These are phyloP conservation scores for Stemphylium lycopersici DNA, from an alignment of 2,329 filamentous ascomycete genomes.

Conservation along the genomic window DNA sequence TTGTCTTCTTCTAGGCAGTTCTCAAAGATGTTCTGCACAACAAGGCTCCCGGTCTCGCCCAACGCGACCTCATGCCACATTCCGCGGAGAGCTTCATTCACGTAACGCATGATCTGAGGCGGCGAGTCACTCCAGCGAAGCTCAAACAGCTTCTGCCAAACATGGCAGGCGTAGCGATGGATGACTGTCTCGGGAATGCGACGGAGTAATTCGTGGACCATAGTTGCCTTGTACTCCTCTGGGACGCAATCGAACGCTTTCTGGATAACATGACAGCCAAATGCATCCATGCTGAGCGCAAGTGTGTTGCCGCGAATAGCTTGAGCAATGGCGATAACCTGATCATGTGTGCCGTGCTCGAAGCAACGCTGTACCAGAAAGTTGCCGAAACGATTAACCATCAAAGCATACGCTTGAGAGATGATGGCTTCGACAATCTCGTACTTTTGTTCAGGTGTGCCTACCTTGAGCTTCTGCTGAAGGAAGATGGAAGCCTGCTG, in stretches of 20 bases:
- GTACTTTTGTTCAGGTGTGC: slow-evolving; percentile 92
- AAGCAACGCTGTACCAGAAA: slow-evolving; percentile 99
- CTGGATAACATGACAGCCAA: slow-evolving; percentile 97
- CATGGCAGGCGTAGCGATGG: slow-evolving; percentile 97
- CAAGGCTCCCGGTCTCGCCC: slow-evolving; percentile 94
- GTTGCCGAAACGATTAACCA: slow-evolving; percentile 99
- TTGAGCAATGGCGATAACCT: slow-evolving; percentile 90
- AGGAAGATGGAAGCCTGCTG: slow-evolving; percentile 99
- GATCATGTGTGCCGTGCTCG: slow-evolving; percentile 93
- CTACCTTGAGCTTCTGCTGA: slow-evolving; percentile 98
- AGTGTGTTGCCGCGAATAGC: slow-evolving; percentile 93
- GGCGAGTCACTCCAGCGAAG: slow-evolving; percentile 93
- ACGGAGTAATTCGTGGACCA: slow-evolving; percentile 96
- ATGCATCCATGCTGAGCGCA: slow-evolving; percentile 96
- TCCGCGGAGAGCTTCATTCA: slow-evolving; percentile 90
- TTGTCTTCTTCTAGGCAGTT: slow-evolving; percentile 99
- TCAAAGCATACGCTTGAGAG: slow-evolving; percentile 89
- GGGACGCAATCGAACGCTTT: slow-evolving; percentile 98
- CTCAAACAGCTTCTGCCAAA: slow-evolving; percentile 99
- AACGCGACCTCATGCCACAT: slow-evolving; percentile 99
- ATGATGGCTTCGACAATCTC: slow-evolving; percentile 98
- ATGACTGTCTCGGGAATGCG: slow-evolving; percentile 97
- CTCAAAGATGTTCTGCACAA: slow-evolving; percentile 99
- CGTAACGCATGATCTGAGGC: slow-evolving; percentile 97
- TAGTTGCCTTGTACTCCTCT: slow-evolving; percentile 96